These are phyloP conservation scores for Alternaria ventricosa DNA, from an alignment of 2,329 filamentous ascomycete species.

Conservation along the genomic window DNA sequence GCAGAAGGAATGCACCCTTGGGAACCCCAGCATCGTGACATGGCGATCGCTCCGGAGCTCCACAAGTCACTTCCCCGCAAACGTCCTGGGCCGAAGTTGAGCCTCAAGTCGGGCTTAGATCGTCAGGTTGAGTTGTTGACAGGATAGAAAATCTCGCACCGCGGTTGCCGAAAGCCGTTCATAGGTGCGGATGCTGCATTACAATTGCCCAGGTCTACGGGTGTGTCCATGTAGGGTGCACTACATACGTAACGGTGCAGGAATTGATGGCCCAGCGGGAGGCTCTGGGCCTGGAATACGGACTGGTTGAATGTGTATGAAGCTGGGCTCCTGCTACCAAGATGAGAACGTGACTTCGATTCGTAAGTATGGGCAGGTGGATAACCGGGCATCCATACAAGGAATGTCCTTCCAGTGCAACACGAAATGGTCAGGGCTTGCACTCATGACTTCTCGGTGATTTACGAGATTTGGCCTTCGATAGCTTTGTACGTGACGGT, in stretches of 20 bases:
- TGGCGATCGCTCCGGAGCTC: constrained; percentile 11
- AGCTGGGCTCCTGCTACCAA: neutral
- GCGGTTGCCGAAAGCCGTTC: neutral
- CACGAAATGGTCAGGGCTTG: neutral
- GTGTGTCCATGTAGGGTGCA: neutral
- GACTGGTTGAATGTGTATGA: neutral
- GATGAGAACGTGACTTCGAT: neutral
- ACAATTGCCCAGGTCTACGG: neutral
- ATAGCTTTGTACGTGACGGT: neutral
- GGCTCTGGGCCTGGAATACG: neutral
- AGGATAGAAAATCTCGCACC: neutral
- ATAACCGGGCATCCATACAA: neutral
- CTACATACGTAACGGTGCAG: neutral
- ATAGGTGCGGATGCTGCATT: neutral
- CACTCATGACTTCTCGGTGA: neutral
- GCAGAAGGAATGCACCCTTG: constrained; percentile 1
- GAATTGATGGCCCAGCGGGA: neutral
- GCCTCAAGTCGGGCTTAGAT: constrained; percentile 6
- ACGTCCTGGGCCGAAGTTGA: constrained; percentile 14
- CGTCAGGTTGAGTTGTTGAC: constrained; percentile 2
- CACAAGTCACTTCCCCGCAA: constrained; percentile 16
- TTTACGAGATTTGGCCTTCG: neutral
- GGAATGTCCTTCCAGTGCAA: neutral
- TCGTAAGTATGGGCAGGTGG: neutral
- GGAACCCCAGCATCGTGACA: constrained; percentile 4